A percentile compares a stretch with the other conserved stretches of the same genome.
These are phyloP conservation scores for Dacryopinax spathularia DNA, from an alignment of 768 basidiomycete species.

Conservation along the genomic window DNA sequence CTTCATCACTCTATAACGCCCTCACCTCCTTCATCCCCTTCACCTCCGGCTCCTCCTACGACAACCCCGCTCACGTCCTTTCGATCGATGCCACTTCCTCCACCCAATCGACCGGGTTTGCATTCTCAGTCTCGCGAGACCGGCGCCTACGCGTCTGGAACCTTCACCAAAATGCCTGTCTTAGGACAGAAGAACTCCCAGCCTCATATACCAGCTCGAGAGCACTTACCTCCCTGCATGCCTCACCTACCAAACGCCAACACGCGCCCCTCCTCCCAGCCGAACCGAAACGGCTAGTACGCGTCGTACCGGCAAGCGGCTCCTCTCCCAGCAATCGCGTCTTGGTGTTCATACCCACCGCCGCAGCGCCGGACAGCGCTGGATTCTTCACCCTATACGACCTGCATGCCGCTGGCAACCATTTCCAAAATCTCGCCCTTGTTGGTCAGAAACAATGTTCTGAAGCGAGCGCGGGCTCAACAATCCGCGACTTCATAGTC, in stretches of 20 bases:
- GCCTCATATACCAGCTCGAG: conserved; percentile 57
- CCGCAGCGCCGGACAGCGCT: conserved; percentile 47
- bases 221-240: conserved; percentile 32
- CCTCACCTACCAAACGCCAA: conserved; percentile 24
- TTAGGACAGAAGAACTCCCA: conserved; percentile 40
- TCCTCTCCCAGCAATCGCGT: conserved; percentile 29
- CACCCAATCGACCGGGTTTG: conserved; percentile 56
- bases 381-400: conserved; percentile 65
- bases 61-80: conserved; percentile 44
- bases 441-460: conserved; percentile 48
- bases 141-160: conserved; percentile 76
- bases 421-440: conserved; percentile 25
- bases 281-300: conserved; percentile 50
- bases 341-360: conserved; percentile 59
- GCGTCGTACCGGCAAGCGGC: conserved; percentile 32
- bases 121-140: conserved; percentile 81
- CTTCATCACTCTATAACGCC: conserved; percentile 38
- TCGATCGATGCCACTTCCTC: conserved; percentile 59
- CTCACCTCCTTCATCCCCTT: conserved; percentile 48
- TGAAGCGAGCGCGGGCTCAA: conserved; percentile 44
- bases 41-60: conserved; percentile 25
- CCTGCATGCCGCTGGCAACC: conserved; percentile 12
- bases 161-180: conserved; percentile 13
- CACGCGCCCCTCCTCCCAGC: conserved; percentile 40
- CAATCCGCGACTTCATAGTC: conserved; percentile 64